Evolutionary conservation across 2,329 filamentous ascomycete species (phyloP), one percentile per base, ranked within the genome.

Genomic region (Aureobasidium sp.): DNA sequence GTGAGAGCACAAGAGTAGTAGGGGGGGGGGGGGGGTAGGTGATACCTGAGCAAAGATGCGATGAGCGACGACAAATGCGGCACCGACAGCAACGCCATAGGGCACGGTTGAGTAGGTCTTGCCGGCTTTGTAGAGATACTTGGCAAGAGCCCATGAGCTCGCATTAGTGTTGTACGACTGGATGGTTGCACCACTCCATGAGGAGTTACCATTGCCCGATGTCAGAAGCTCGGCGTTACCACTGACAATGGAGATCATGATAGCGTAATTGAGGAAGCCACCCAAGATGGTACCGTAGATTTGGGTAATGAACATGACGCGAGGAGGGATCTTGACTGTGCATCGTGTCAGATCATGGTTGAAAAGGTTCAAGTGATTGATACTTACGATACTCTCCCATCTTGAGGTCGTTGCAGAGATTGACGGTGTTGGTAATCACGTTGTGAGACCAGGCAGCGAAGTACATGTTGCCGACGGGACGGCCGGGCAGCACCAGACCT

Each of bases 371-470:
- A 5, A 25, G 1, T 15, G 3, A 15, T 0, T 16, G 25, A 21
- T 3, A 73, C 77, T 57, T 71, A 80, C 79, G 76, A 55, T 85
- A 85, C 72, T 84, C 80, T 25, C 82, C 83, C 75, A 84, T 77
- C 71, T 85, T 85, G 27, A 85, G 68, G 64, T 83, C 81, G 50
- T 76, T 79, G 41, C 74, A 79, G 6, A 85, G 71, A 59, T 73
- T 79, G 48, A 84, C 78, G 0, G 76, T 72, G 54, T 81, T 81
- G 2, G 61, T 13, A 52, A 85, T 83, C 53, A 84, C 79, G 41
- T 79, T 82, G 69, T 85, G 82, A 1, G 81, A 84, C 81, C 81
- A 84, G 11, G 78, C 78, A 8, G 81, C 79, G 67, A 83, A 83
- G 68, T 83, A 83, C 78, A 83, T 81, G 69, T 83, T 83, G 3